phyloP scores from a whole-genome alignment of 352 stramenopile species.

The Globisporangium nodosum region DNA sequence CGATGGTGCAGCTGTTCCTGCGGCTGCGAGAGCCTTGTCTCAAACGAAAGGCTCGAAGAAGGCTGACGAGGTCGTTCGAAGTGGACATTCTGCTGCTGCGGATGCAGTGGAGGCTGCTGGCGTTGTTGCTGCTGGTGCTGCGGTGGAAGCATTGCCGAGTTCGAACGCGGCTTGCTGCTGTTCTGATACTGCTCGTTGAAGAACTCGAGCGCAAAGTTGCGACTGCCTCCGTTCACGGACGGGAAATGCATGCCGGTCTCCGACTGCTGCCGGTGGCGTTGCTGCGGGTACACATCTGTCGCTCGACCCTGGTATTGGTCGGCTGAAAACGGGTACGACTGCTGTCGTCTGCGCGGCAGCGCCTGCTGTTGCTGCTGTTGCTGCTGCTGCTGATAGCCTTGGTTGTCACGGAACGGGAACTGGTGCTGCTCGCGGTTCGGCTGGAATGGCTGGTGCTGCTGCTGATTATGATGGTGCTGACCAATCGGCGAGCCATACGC shows the following conservation, averaged over 20 bases:
- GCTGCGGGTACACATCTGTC: constrained; percentile 5
- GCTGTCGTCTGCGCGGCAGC: constrained; percentile 5
- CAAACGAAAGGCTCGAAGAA: not conserved
- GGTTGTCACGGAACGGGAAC: constrained; percentile 11
- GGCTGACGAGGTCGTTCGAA: not conserved
- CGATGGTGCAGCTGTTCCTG: not conserved
- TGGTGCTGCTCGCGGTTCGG: constrained; percentile 19
- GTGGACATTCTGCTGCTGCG: constrained; percentile 3
- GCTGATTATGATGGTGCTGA: constrained; percentile 16
- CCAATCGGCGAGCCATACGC: not conserved
- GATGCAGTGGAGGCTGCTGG: not conserved
- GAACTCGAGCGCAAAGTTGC: constrained; percentile 14
- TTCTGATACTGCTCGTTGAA: constrained; percentile 24
- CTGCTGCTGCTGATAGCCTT: constrained; percentile 29
- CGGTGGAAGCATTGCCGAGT: not conserved
- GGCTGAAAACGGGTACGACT: constrained; percentile 2
- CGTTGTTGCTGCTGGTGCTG: constrained; percentile 4
- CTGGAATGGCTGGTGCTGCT: constrained; percentile 22
- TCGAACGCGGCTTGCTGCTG: constrained; percentile 9
- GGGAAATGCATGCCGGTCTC: constrained; percentile 12
- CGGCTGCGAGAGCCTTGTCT: not conserved
- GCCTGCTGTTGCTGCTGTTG: constrained; percentile 1
- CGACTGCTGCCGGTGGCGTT: constrained; percentile 26
- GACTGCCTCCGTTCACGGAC: not conserved
- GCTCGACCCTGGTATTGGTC: not conserved